These are phyloP conservation scores for Brettanomyces custersianus DNA, from an alignment of 805 yeast genomes.

Conservation along the genomic window DNA sequence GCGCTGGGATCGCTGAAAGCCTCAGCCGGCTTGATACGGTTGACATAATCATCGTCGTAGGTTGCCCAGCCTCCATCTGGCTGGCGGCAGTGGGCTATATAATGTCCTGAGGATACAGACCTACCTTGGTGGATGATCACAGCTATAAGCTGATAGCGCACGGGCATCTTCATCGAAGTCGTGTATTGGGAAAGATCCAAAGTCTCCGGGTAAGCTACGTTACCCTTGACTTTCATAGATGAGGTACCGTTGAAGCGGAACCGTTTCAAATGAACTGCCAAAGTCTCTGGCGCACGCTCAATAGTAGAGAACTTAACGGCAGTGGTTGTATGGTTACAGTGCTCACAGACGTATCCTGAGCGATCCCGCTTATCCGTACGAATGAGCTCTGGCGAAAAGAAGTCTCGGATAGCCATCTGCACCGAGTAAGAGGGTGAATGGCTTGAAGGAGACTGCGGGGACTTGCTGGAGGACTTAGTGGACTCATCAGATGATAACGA, in stretches of 20 bases:
- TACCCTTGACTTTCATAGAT: constrained; percentile 80
- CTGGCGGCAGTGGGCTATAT: constrained; percentile 82
- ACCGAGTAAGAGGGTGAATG: constrained; percentile 39
- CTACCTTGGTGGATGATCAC: constrained; percentile 95
- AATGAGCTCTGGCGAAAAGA: constrained; percentile 75
- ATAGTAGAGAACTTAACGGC: constrained; percentile 74
- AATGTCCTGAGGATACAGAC: constrained; percentile 87
- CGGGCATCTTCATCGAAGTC: constrained; percentile 35
- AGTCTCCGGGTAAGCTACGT: constrained; percentile 70
- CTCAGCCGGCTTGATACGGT: constrained; percentile 58
- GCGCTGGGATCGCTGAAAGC: constrained; percentile 84
- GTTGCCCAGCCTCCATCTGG: constrained; percentile 91
- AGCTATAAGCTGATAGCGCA: constrained; percentile 61
- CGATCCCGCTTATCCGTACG: constrained; percentile 58
- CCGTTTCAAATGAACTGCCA: constrained; percentile 80
- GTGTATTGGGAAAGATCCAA: constrained; percentile 65
- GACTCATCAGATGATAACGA: too few relatives aligned
- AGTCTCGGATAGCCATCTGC: constrained; percentile 68
- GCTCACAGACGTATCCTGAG: constrained; percentile 80
- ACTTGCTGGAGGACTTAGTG: too few relatives aligned
- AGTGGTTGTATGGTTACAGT: constrained; percentile 66
- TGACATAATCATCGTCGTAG: constrained; percentile 88
- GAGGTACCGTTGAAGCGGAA: constrained; percentile 76
- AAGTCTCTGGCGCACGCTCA: constrained; percentile 78
- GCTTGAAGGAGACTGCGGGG: too few relatives aligned